These are phyloP conservation scores for Tricholoma sp. DNA, from an alignment of 768 basidiomycete species.

Conservation along the genomic window DNA sequence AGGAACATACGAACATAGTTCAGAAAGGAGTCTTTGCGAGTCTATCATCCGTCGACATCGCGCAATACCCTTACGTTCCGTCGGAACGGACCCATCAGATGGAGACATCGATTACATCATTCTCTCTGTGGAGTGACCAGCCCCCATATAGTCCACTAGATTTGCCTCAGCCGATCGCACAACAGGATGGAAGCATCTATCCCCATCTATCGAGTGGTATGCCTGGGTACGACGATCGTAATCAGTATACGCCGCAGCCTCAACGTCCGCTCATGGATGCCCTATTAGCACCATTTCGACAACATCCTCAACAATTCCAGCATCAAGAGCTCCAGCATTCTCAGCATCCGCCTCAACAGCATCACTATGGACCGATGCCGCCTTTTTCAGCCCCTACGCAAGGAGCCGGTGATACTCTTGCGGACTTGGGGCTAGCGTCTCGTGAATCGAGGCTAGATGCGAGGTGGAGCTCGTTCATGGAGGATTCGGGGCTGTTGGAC, in stretches of 20 bases:
- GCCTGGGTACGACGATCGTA: too few relatives aligned
- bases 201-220: too few relatives aligned
- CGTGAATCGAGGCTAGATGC: conserved; percentile 51
- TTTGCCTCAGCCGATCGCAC: not conserved
- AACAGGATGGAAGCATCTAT: too few relatives aligned
- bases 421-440: conserved; percentile 56
- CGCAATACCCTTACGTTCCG: conserved; percentile 13
- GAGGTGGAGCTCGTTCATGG: conserved; percentile 60
- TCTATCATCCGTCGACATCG: not conserved
- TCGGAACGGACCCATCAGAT: conserved; percentile 15
- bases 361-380: conserved; percentile 10
- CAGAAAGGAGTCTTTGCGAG: not conserved
- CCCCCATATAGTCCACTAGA: not conserved
- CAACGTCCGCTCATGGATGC: too few relatives aligned
- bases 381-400: conserved; percentile 9
- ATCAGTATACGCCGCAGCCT: too few relatives aligned
- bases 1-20: too few relatives aligned
- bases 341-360: conserved; percentile 12
- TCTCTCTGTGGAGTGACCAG: not conserved
- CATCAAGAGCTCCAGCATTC: not conserved
- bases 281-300: too few relatives aligned
- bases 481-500: conserved; percentile 41
- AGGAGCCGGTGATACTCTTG: conserved; percentile 35
- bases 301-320: too few relatives aligned
- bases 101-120: not conserved